Evolutionary conservation across 495 filamentous ascomycete genomes (phyloP).

Genomic region (Zalerion maritima): DNA sequence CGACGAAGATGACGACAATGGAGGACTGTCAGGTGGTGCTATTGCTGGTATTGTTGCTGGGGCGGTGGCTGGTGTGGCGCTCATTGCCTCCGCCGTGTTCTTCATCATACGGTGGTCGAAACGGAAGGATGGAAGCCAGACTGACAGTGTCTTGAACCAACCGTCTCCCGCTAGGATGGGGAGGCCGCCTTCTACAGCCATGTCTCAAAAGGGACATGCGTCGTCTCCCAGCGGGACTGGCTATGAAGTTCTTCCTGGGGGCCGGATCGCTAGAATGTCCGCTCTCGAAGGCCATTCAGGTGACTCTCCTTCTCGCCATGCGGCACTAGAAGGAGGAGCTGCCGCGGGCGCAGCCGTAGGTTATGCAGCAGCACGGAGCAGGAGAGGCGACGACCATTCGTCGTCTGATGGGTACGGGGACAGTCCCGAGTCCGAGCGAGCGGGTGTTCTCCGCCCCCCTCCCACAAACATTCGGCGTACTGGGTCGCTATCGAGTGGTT

Average conservation of each 20-base stretch:
- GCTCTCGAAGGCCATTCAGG: constrained; percentile 63
- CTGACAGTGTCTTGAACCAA: constrained; percentile 66
- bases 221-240: too few relatives aligned
- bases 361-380: constrained; percentile 24
- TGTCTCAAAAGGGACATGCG: constrained; percentile 38
- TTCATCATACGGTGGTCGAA: constrained; percentile 45
- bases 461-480: constrained; percentile 49
- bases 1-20: constrained; percentile 4
- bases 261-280: constrained; percentile 89
- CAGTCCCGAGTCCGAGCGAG: constrained; percentile 61
- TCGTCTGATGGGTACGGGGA: constrained; percentile 68
- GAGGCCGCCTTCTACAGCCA: constrained; percentile 18
- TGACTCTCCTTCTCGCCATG: constrained; percentile 39
- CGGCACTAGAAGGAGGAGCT: constrained; percentile 19
- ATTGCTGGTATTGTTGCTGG: constrained; percentile 90
- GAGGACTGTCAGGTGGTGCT: constrained; percentile 60
- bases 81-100: constrained; percentile 48
- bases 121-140: constrained; percentile 42
- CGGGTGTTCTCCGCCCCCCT: constrained; percentile 40
- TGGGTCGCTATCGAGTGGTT: constrained; percentile 82
- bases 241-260: constrained; percentile 70
- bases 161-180: constrained; percentile 61
- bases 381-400: constrained; percentile 55
- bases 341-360: constrained; percentile 14
- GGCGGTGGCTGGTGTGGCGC: constrained; percentile 52